Base-by-base conservation (phyloP, 805 yeast species). In the Ogataea populi-albae region DNA sequence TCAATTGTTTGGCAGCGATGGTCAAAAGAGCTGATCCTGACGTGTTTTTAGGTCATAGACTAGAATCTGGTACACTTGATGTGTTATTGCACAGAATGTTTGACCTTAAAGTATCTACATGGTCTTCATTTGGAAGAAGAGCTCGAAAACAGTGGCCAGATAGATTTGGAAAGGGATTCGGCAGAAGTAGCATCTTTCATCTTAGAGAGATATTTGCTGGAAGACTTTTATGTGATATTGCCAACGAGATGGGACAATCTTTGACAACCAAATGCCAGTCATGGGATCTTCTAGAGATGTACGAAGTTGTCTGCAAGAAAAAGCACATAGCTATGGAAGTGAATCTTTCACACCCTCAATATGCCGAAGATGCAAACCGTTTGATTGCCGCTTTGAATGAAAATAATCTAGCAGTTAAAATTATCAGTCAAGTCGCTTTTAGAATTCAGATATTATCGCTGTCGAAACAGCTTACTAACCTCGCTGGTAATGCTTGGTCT, bases 401-500 rank as follows among this genome's bases (percentile, higher is more conserved):
- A 50, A 81, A 79, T 55, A 73, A 75, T 23, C 59, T 65, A 9
- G 80, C 80, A 52, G 85, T 91, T 7, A 66, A 73, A 41, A 79
- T 84, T 31, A 70, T 86, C 12, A 86, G 88, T 3, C 83, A 83
- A 37, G 68, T 93, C 38, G 88, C 96, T 0, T 79, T 88, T 55
- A 71, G 82, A 44, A 77, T 80, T 37, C 98, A 93, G 61, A 81
- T 93, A 40, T 64, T 93, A 35, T 86, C 97, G 2, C 68, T 93
- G 35, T 85, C 98, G 0, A 86, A 86, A 50, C 96, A 89, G 54
- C 69, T 93, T 52, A 93, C 98, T 1, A 84, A 82, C 47, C 69
- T 93, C 43, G 97, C 98, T 1, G 98, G 98, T 50, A 93, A 93
- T 59, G 91, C 96, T 0, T 93, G 98, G 98, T 75, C 94, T 2